A percentile compares a stretch with the other conserved stretches of the same genome.
Evolutionary conservation across 2,329 filamentous ascomycete genomes (phyloP).

Genomic region (Arthrobotrys sphaeroides): DNA sequence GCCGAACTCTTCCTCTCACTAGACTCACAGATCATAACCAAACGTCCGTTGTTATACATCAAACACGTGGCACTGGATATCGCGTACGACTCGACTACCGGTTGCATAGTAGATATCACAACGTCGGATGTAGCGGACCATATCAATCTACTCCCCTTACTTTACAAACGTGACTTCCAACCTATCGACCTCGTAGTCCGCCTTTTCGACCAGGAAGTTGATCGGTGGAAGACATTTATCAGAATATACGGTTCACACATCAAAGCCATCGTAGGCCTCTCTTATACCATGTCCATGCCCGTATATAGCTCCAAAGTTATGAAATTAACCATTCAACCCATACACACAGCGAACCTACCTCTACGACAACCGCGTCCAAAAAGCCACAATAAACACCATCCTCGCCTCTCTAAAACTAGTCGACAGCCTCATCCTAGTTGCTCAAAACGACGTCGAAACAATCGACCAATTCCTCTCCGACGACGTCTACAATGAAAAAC

Average conservation of each 20-base stretch:
- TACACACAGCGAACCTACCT: conserved; percentile 45
- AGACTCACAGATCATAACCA: conserved; percentile 41
- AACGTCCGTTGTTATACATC: conserved; percentile 41
- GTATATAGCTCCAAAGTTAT: no score
- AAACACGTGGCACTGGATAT: conserved; percentile 46
- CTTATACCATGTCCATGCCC: background rate
- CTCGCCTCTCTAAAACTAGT: conserved; percentile 49
- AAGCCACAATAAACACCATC: conserved; percentile 52
- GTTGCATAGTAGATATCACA: conserved; percentile 46
- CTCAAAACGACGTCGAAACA: conserved; percentile 46
- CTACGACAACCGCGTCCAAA: conserved; percentile 52
- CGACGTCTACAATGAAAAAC: conserved; percentile 36
- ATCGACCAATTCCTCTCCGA: conserved; percentile 42
- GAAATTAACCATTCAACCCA: no score
- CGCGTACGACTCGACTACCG: conserved; percentile 17
- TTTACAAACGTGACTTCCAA: conserved; percentile 50
- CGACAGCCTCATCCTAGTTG: conserved; percentile 43
- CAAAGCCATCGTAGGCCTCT: conserved; percentile 31
- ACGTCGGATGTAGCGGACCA: conserved; percentile 49
- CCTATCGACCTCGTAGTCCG: conserved; percentile 47
- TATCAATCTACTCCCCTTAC: conserved; percentile 37
- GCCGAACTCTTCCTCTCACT: conserved; percentile 38
- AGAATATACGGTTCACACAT: conserved; percentile 47
- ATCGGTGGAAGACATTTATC: conserved; percentile 43
- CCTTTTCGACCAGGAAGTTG: conserved; percentile 49